Evolutionary conservation across 2,329 filamentous ascomycete species (phyloP).

Genomic region (Fusarium stilboides): DNA sequence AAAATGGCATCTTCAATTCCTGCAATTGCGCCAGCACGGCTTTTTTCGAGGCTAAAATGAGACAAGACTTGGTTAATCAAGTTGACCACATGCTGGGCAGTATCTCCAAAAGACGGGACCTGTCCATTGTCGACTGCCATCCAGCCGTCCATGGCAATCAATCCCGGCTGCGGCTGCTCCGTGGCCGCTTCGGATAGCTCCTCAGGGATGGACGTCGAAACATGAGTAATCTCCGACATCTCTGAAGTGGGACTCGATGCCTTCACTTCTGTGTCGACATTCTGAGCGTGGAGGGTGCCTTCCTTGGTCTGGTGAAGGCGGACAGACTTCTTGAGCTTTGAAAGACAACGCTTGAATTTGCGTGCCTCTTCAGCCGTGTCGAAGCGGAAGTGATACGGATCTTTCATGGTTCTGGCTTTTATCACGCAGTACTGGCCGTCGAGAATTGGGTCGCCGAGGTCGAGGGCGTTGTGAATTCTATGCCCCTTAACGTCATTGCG

Average conservation of each 20-base stretch:
- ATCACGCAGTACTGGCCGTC: slow-evolving; percentile 46
- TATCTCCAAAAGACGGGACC: not conserved
- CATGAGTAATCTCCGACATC: not conserved
- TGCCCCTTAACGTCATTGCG: slow-evolving; percentile 19
- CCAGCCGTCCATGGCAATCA: slow-evolving; percentile 36
- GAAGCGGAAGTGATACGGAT: slow-evolving; percentile 42
- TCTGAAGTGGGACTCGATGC: not conserved
- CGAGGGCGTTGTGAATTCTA: slow-evolving; percentile 39
- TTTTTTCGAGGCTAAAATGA: slow-evolving; percentile 18
- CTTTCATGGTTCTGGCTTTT: not conserved
- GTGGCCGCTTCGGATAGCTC: not conserved
- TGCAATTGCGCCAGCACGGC: slow-evolving; percentile 30
- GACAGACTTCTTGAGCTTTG: slow-evolving; percentile 23
- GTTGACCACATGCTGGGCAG: slow-evolving; percentile 2
- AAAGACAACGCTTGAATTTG: slow-evolving; percentile 31
- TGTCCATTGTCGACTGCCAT: slow-evolving; percentile 10
- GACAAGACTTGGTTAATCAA: slow-evolving; percentile 20
- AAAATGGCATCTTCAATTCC: slow-evolving; percentile 49
- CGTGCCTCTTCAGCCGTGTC: slow-evolving; percentile 21
- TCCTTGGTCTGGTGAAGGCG: not conserved
- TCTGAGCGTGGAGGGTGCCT: not conserved
- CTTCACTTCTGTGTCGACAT: not conserved
- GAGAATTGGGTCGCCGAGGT: slow-evolving; percentile 38
- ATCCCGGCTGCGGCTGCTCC: not conserved
- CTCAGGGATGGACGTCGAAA: not conserved